Evolutionary conservation across 192 early-diverging fungal genomes (phyloP), one percentile per base, ranked within the genome.

Genomic region (Podila epicladia): DNA sequence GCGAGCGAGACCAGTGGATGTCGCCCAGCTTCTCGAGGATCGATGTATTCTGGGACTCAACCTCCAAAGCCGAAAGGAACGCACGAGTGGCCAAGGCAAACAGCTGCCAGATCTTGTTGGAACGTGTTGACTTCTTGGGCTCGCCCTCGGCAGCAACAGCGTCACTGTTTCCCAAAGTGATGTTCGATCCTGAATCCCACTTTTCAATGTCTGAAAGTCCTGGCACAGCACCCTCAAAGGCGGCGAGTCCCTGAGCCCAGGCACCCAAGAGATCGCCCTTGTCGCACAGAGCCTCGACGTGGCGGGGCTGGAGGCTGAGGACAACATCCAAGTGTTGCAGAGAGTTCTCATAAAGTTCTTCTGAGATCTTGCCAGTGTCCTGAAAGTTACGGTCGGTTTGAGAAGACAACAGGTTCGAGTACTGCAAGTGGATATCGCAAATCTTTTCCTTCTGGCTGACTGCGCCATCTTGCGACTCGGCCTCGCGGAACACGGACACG

Each of bases 281-380:
- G 64, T 89, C 88, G 60, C 88, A 89, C 53, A 86, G 71, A 3
- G 88, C 88, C 69, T 89, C 86, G 4, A 85, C 85, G 68, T 89
- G 82, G 2, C 74, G 75, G 5, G 68, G 67, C 37, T 85, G 82
- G n/a, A 76, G 37, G 20, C 65, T 55, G 48, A 85, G 65, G 4
- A 89, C 72, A 32, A 73, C 66, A 41, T 87, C 70, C 64, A 89
- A 49, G 28, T 77, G 68, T 50, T 86, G 64, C n/a, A 87, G 22
- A 0, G 86, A 82, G 3, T 66, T 59, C 26, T 82, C 67, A 49
- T 84, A 87, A 6, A 86, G 74, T 4, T 51, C 67, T 64, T 83
- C 74, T 19, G 71, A 66, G 31, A 78, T 70, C 58, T 62, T 73
- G 38, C 73, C 84, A 4, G 82, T 78, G 19, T 84, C 85, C 20